Evolutionary conservation across 2,329 filamentous ascomycete genomes (phyloP).

Genomic region (Hortaea sp.): DNA sequence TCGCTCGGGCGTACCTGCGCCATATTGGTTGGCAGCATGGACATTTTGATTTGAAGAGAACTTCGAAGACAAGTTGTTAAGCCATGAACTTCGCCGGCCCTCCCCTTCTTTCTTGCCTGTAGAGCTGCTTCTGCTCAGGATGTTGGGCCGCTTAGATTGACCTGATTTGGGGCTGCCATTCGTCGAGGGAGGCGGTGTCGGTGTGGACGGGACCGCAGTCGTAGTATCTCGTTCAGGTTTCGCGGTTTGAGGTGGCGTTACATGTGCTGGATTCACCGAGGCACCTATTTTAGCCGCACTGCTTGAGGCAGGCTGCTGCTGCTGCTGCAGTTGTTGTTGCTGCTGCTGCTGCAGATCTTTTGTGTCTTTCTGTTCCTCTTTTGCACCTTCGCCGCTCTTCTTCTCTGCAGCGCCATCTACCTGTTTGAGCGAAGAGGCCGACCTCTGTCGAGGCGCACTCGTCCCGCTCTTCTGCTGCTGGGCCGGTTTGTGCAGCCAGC

Average conservation of each 20-base stretch:
- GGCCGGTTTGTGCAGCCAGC: conserved; percentile 71
- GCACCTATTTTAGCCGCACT: no score
- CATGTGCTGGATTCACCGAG: conserved; percentile 1
- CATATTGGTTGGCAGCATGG: no score
- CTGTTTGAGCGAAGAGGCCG: conserved; percentile 25
- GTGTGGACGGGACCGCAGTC: conserved; percentile 10
- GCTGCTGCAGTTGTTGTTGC: no score
- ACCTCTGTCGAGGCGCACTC: neutral
- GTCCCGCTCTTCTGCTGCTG: neutral
- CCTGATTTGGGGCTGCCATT: conserved; percentile 5
- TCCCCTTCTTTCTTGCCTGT: conserved; percentile 13
- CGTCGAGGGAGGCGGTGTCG: conserved; percentile 10
- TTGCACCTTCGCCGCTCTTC: no score
- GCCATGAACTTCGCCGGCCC: conserved; percentile 69
- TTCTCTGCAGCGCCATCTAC: no score
- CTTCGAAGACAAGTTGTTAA: conserved; percentile 84
- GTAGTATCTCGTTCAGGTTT: conserved; percentile 14
- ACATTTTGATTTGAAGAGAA: conserved; percentile 47
- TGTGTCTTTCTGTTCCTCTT: no score
- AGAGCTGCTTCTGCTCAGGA: conserved; percentile 33
- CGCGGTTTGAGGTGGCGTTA: conserved; percentile 13
- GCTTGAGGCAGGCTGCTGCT: no score
- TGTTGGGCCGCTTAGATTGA: conserved; percentile 26
- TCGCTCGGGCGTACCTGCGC: no score
- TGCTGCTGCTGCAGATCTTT: no score